Percentiles rank a stretch among this genome's conserved stretches.
Conservation (phyloP, 2,329 filamentous ascomycete species). For the Cladophialophora psammophila region DNA sequence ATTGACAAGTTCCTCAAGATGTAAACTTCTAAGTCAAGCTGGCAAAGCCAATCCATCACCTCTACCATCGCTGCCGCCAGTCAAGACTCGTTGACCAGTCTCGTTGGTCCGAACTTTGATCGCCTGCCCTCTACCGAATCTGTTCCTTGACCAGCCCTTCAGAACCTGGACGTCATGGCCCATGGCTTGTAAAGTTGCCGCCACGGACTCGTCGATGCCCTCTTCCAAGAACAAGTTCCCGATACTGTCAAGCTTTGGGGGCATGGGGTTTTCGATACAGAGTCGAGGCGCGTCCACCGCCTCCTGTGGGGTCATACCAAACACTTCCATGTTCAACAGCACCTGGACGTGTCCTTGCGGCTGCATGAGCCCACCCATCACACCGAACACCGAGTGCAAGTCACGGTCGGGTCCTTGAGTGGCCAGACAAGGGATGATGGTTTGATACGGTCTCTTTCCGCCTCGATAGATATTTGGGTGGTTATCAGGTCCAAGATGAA, state of each 20-base stretch:
- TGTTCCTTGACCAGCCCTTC: slow-evolving; percentile 64
- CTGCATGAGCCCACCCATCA: slow-evolving; percentile 99
- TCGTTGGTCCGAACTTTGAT: slow-evolving; percentile 78
- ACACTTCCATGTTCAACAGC: slow-evolving; percentile 84
- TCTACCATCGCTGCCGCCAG: slow-evolving; percentile 84
- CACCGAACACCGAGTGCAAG: slow-evolving; percentile 86
- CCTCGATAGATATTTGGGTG: slow-evolving; percentile 85
- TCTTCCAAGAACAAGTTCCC: slow-evolving; percentile 64
- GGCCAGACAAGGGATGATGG: slow-evolving; percentile 91
- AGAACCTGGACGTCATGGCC: slow-evolving; percentile 78
- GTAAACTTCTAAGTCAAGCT: slow-evolving; percentile 33
- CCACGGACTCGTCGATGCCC: slow-evolving; percentile 73
- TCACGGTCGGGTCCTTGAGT: slow-evolving; percentile 68
- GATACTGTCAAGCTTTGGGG: slow-evolving; percentile 42
- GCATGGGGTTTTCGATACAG: slow-evolving; percentile 79
- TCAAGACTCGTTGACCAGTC: slow-evolving; percentile 73
- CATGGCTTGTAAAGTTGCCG: slow-evolving; percentile 70
- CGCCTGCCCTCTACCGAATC: slow-evolving; percentile 88
- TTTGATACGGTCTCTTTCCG: slow-evolving; percentile 91
- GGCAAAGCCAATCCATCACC: slow-evolving; percentile 80
- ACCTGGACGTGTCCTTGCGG: slow-evolving; percentile 96
- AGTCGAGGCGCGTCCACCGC: slow-evolving; percentile 91
- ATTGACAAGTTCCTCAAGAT: too few relatives aligned
- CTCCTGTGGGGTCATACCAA: slow-evolving; percentile 80
- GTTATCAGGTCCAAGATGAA: slow-evolving; percentile 67